Base-by-base conservation (phyloP, 1,284 basidiomycete species). In the Papiliotrema laurentii region DNA sequence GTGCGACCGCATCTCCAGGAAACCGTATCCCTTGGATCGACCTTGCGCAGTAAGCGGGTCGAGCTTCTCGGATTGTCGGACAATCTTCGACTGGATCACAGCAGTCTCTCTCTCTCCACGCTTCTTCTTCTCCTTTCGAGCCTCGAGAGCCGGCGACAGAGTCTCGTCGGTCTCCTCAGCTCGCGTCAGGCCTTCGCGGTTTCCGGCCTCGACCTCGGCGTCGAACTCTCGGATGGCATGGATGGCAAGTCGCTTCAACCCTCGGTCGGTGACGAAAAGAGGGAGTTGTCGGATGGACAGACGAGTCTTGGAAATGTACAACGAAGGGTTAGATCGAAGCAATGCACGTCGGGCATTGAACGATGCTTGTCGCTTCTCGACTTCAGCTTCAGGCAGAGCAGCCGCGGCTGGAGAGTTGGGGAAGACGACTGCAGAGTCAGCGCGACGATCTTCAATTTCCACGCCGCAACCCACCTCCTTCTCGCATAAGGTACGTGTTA, bases 241-340 rank as follows among this genome's bases (percentile, higher is more conserved):
- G 27, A 86, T 81, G 0, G 88, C 89, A 16, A 99, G 80, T 2
- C 87, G 83, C 72, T 93, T 96, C 50, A 98, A 78, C 61, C 87
- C 82, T 43, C 87, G 84, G 65, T 98, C 92, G 0, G 88, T 88
- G 2, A 85, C 90, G 68, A 87, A 96, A 0, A 89, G 76, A 0
- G 94, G 94, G 19, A 99, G 80, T 66, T 97, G 90, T 4, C 94
- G 87, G 45, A 99, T 81, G 48, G 89, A 90, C 27, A 98, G 81
- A 55, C 96, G 88, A 0, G 91, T 97, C 69, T 86, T 87, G 31
- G 90, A 94, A 59, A 98, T 86, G 75, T 87, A 98, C 4, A 99
- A 78, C 1, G 89, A 86, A 0, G 96, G 93, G 71, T 98, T 98
- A 6, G 85, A 85, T 52, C 86, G 85, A 41, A 97, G 80, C 21